Evolutionary conservation across 2,329 filamentous ascomycete genomes (phyloP).

Genomic region (Cordyceps tenuipes): DNA sequence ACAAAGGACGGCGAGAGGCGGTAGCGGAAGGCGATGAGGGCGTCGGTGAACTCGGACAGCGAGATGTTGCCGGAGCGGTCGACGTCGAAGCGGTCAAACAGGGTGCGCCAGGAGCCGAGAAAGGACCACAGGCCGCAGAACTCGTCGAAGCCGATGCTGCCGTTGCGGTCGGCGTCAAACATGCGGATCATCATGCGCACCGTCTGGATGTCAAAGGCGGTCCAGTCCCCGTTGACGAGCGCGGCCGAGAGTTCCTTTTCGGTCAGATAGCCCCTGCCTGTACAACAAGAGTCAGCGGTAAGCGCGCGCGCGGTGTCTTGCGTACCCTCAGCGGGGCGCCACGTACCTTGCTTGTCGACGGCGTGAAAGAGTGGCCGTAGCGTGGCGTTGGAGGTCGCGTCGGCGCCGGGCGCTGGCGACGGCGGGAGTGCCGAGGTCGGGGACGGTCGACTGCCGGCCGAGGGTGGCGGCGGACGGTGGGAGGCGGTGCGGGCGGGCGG

Average conservation of each 20-base stretch:
- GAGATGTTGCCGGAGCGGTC: conserved; percentile 83
- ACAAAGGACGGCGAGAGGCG: conserved; percentile 78
- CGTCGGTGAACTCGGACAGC: conserved; percentile 79
- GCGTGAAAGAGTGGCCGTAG: conserved; percentile 81
- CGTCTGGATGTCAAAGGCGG: conserved; percentile 85
- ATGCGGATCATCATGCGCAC: conserved; percentile 99
- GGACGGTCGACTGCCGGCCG: conserved; percentile 42
- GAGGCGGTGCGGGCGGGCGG: conserved; percentile 37
- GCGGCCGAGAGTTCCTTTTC: conserved; percentile 82
- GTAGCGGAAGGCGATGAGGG: conserved; percentile 89
- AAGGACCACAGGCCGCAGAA: conserved; percentile 97
- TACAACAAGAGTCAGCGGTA: conserved; percentile 11
- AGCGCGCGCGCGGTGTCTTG: no score
- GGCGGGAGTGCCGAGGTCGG: conserved; percentile 55
- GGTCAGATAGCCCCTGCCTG: conserved; percentile 71
- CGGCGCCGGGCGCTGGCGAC: conserved; percentile 47
- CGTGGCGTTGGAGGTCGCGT: conserved; percentile 54
- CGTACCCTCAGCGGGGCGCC: no score
- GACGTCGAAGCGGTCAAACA: conserved; percentile 92
- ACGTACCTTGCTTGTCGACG: conserved; percentile 71
- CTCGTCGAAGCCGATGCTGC: conserved; percentile 88
- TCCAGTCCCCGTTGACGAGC: conserved; percentile 94
- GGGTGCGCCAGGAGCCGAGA: conserved; percentile 81
- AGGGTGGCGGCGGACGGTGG: conserved; percentile 32
- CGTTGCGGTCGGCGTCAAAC: conserved; percentile 89